Evolutionary conservation across 495 filamentous ascomycete genomes (phyloP).

Genomic region (Bacidia rubella): DNA sequence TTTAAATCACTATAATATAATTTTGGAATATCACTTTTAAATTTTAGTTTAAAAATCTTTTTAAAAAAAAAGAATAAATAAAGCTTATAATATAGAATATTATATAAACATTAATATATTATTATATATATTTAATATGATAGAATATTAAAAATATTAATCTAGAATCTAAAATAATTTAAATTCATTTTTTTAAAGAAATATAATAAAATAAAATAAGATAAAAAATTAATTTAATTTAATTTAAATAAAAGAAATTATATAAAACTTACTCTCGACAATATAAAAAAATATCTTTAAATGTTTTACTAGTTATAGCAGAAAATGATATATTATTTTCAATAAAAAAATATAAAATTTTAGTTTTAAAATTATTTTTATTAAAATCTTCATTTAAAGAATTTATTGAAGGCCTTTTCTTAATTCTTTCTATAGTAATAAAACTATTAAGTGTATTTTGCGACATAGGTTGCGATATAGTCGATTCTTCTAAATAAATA

Average conservation of each 20-base stretch:
- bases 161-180: neutral
- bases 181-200: too few relatives aligned
- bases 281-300: neutral
- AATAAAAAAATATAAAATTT: neutral
- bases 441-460: neutral
- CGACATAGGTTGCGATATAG: neutral
- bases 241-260: neutral
- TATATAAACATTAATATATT: neutral
- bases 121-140: neutral
- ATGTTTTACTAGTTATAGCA: neutral
- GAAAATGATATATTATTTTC: neutral
- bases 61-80: neutral
- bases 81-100: neutral
- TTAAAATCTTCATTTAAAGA: neutral
- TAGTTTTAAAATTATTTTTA: neutral
- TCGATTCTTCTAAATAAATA: neutral
- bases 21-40: neutral
- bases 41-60: neutral
- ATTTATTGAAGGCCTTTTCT: neutral
- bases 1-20: neutral
- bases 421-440: too few relatives aligned
- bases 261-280: neutral
- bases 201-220: neutral
- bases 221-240: neutral
- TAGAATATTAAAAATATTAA: neutral